Conservation (phyloP, 2,329 filamentous ascomycete species). For the Aspergillus neoniger region DNA sequence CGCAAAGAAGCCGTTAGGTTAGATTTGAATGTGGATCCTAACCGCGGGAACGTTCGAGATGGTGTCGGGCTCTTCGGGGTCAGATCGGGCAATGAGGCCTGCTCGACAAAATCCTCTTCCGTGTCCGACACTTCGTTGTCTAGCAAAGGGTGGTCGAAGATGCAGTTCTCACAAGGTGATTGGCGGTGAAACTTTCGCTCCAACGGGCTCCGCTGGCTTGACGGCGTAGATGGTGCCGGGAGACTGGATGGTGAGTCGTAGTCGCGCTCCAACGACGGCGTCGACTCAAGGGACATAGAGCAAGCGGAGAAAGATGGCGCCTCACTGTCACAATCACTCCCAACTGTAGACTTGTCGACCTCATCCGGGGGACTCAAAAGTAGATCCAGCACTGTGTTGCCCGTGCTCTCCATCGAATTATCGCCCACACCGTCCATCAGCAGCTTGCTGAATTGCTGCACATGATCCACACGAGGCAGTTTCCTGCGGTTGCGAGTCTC, state of each 20-base stretch:
- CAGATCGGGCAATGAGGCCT: slow-evolving; percentile 15
- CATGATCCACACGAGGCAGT: slow-evolving; percentile 45
- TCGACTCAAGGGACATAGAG: slow-evolving; percentile 60
- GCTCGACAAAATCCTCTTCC: slow-evolving; percentile 15
- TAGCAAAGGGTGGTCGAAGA: slow-evolving; percentile 59
- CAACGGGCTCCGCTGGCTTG: slow-evolving; percentile 37
- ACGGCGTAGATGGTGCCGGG: slow-evolving; percentile 46
- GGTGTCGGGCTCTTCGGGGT: slow-evolving; percentile 26
- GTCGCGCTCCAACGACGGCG: slow-evolving; percentile 55
- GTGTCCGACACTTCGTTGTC: slow-evolving; percentile 36
- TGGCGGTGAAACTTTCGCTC: slow-evolving; percentile 51
- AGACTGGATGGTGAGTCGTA: slow-evolving; percentile 52
- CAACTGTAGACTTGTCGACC: slow-evolving; percentile 40
- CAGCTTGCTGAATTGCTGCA: slow-evolving; percentile 57
- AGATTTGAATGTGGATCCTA: slow-evolving; percentile 59
- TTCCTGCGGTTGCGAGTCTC: slow-evolving; percentile 43
- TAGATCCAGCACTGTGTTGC: slow-evolving; percentile 54
- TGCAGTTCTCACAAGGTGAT: slow-evolving; percentile 57
- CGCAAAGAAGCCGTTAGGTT: slow-evolving; percentile 65
- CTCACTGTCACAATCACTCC: slow-evolving; percentile 49
- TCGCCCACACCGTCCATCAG: slow-evolving; percentile 57
- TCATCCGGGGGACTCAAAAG: slow-evolving; percentile 57
- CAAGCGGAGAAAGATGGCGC: slow-evolving; percentile 45
- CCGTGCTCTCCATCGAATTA: slow-evolving; percentile 40
- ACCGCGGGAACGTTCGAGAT: slow-evolving; percentile 42